Percentiles rank a stretch among this genome's conserved stretches.
Evolutionary conservation across 2,329 filamentous ascomycete species (phyloP).

Genomic region (Penicillium sp.): DNA sequence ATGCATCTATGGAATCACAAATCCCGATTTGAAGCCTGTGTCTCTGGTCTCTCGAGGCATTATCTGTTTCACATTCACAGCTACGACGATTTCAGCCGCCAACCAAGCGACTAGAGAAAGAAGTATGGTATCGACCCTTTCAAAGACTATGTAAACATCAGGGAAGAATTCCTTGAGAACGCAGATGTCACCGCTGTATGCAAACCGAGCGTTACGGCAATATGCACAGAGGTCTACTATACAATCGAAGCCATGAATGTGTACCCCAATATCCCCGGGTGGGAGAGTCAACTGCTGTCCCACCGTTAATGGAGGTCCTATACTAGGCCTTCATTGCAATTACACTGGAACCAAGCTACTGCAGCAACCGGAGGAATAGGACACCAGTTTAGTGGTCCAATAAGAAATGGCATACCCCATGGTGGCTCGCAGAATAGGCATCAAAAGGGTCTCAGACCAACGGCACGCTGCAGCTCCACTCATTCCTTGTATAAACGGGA

Average conservation of each 20-base stretch:
- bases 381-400: slow-evolving; percentile 22
- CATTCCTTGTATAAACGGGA: slow-evolving; percentile 29
- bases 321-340: slow-evolving; percentile 15
- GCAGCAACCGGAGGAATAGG: slow-evolving; percentile 26
- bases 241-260: neutral
- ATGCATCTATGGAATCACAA: slow-evolving; percentile 8
- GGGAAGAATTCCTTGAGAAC: slow-evolving; percentile 16
- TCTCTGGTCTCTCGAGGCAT: slow-evolving; percentile 31
- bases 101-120: slow-evolving; percentile 17
- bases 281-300: neutral
- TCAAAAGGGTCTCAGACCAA: slow-evolving; percentile 33
- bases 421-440: slow-evolving; percentile 24
- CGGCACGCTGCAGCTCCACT: slow-evolving; percentile 32
- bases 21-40: slow-evolving; percentile 14
- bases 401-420: slow-evolving; percentile 11
- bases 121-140: slow-evolving; percentile 26
- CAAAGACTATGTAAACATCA: slow-evolving; percentile 31
- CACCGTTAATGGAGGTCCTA: slow-evolving; percentile 1
- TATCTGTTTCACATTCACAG: slow-evolving; percentile 29
- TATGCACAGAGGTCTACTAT: slow-evolving; percentile 7
- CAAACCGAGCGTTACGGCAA: slow-evolving; percentile 30
- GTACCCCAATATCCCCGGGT: slow-evolving; percentile 2
- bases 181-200: slow-evolving; percentile 15
- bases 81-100: slow-evolving; percentile 29
- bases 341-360: slow-evolving; percentile 12